Evolutionary conservation across 805 yeast genomes (phyloP), one percentile per base, ranked within the genome.

Genomic region (Sugiyamaella chiloensis): DNA sequence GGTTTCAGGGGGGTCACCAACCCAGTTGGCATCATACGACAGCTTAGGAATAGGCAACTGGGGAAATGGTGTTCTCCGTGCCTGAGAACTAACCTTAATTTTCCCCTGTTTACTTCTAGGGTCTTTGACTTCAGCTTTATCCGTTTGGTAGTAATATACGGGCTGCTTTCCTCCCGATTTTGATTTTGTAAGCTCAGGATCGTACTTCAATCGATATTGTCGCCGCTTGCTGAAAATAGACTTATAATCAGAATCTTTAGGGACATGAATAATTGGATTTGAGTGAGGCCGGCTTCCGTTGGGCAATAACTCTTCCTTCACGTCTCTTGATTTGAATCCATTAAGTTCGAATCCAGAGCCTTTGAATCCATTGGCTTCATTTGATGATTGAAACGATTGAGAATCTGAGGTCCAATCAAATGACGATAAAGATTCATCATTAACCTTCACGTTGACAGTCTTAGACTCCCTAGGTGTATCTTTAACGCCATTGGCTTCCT

Each of bases 1-100:
- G 6, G 78, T 68, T 2, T 81, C 73, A 0, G 96, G 96, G 14
- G 81, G 78, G 0, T 84, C 81, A 0, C 93, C 95, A 9, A 87
- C 60, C 0, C 95, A 86, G 58, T 83, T 72, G 49, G 80, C 74
- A 62, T 88, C 96, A 61, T 74, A 86, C 4, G 62, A 55, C 54
- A 72, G 74, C 49, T 68, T 69, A 3, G 69, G 61, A 7, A 57
- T 52, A 2, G 58, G 56, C 6, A 63, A 51, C 7, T 54, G 42
- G 30, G 44, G 27, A 19, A 49, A 47, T 7, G 44, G 58, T 20
- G 50, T 52, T 41, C 42, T 50, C 47, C 51, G 65, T 44, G 60
- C 59, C 44, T 42, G 45, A 30, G 29, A 44, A 35, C 48, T 48
- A 30, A 34, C 43, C 42, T 30, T 47, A 31, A 48, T 41, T 45